Base-by-base conservation (phyloP, 768 basidiomycete species). In the Rhizopogon vinicolor region DNA sequence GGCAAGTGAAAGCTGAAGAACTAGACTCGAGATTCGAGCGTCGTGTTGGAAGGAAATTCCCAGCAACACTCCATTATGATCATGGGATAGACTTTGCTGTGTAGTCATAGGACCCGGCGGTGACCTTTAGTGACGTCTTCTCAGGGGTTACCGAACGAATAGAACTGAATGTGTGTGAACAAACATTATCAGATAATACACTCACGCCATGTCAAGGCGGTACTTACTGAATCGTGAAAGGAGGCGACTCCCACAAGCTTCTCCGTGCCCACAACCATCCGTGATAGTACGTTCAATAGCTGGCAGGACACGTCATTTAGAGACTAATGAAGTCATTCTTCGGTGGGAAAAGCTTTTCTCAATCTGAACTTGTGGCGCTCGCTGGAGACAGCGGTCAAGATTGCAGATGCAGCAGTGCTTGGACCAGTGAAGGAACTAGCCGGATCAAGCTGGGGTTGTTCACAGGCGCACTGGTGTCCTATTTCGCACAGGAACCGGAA, bases 381-480 rank as follows among this genome's bases (percentile, higher is more conserved):
- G 25, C 29, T 53, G n/a, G 52, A 45, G 37, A 53, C 52, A 37
- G 35, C 14, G 52, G 16, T 7, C 5, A 28, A 22, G 25, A 12
- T 46, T 51, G 51, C 45, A 51, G 35, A 37, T 12, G 35, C 44
- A 19, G 44, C 43, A 28, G 44, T 19, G 3, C 13, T 46, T 65
- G 41, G 25, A 41, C 22, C 39, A 37, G 53, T 56, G 54, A 41
- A 40, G 35, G 2, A 18, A 25, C 50, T 48, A 46, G 39, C 58
- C 57, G 44, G 41, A 63, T 54, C 44, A 19, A 44, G 62, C 42
- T 43, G 42, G 51, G 8, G 19, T 41, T 29, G 37, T 67, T 69
- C 65, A 55, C 65, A 69, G 64, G 65, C 39, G 29, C 52, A 52
- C 45, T 16, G 42, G 52, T 25, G 37, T 16, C 35, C 40, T 40